Conservation (phyloP, 345 rosid species). For the Ceriops tagal region DNA sequence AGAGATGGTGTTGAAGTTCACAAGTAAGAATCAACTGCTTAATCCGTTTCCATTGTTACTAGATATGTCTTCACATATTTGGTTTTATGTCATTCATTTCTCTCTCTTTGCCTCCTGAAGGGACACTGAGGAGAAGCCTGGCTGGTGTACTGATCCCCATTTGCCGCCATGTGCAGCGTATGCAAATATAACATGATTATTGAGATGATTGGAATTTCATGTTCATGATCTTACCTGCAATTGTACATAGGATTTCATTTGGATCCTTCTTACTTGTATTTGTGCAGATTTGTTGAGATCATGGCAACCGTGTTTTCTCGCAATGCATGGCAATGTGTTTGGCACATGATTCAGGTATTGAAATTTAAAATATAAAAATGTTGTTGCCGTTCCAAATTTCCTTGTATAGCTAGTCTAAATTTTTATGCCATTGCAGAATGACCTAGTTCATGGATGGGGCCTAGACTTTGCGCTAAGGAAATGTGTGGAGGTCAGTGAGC, state of each 20-base stretch:
- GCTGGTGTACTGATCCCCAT: slow-evolving; percentile 73
- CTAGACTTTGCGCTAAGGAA: slow-evolving; percentile 64
- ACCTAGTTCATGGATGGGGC: slow-evolving; percentile 82
- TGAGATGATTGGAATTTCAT: not conserved
- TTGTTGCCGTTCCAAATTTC: not conserved
- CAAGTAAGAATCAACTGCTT: slow-evolving; percentile 46
- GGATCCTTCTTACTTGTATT: not conserved
- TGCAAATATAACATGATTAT: slow-evolving; percentile 16
- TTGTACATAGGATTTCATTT: not conserved
- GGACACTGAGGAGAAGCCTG: slow-evolving; percentile 70
- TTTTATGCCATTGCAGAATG: slow-evolving; percentile 42
- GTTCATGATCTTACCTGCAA: not conserved
- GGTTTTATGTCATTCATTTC: slow-evolving; percentile 5
- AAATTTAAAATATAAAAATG: not conserved
- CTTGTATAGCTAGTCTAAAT: not conserved
- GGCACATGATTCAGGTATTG: slow-evolving; percentile 91
- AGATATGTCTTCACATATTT: not conserved
- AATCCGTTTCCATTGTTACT: not conserved
- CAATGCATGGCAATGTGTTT: slow-evolving; percentile 92
- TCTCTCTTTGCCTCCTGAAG: slow-evolving; percentile 35
- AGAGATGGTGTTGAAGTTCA: slow-evolving; percentile 81
- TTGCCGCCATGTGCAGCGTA: slow-evolving; percentile 99
- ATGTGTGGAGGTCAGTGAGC: slow-evolving; percentile 53
- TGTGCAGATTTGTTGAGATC: slow-evolving; percentile 84
- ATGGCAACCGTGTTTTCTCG: slow-evolving; percentile 98